Evolutionary conservation across 208 protist genomes (phyloP).

Genomic region (Hexamita inflata): DNA sequence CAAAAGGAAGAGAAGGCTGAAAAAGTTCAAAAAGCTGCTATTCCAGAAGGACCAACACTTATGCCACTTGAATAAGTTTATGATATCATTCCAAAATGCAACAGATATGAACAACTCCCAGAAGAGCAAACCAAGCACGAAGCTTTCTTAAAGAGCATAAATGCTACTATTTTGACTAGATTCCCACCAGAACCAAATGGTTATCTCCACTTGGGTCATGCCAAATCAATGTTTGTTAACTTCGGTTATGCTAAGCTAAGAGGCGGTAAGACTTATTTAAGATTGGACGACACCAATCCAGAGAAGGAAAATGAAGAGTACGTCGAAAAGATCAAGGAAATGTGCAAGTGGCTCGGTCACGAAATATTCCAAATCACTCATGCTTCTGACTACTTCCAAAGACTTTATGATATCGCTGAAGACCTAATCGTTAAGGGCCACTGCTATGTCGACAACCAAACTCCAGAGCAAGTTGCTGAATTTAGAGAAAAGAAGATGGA

Average conservation of each 20-base stretch:
- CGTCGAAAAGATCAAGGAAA: slow-evolving; percentile 74
- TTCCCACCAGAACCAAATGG: slow-evolving; percentile 54
- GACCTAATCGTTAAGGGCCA: slow-evolving; percentile 75
- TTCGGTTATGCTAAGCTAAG: slow-evolving; percentile 78
- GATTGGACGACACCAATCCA: slow-evolving; percentile 97
- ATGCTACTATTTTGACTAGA: slow-evolving; percentile 22
- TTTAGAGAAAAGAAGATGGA: slow-evolving; percentile 42
- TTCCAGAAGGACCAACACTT: too few relatives aligned
- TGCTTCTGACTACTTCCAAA: slow-evolving; percentile 92
- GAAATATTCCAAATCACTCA: slow-evolving; percentile 66
- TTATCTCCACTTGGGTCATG: slow-evolving; percentile 95
- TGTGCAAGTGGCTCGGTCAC: slow-evolving; percentile 60
- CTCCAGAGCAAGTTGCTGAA: slow-evolving; percentile 70
- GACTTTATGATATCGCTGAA: slow-evolving; percentile 85
- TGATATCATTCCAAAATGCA: not conserved
- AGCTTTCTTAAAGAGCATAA: slow-evolving; percentile 2
- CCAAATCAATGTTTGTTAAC: slow-evolving; percentile 96
- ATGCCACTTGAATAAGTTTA: not conserved
- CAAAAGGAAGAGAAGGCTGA: not conserved
- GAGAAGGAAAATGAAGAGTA: slow-evolving; percentile 86
- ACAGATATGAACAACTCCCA: slow-evolving; percentile 2
- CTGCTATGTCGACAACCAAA: slow-evolving; percentile 88
- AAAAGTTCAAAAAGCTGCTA: not conserved
- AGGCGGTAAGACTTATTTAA: slow-evolving; percentile 69
- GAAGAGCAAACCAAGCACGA: not conserved